A percentile compares a stretch with the other conserved stretches of the same genome.
phyloP scores from a whole-genome alignment of 2,329 filamentous ascomycete species.

The Phoma herbarum region DNA sequence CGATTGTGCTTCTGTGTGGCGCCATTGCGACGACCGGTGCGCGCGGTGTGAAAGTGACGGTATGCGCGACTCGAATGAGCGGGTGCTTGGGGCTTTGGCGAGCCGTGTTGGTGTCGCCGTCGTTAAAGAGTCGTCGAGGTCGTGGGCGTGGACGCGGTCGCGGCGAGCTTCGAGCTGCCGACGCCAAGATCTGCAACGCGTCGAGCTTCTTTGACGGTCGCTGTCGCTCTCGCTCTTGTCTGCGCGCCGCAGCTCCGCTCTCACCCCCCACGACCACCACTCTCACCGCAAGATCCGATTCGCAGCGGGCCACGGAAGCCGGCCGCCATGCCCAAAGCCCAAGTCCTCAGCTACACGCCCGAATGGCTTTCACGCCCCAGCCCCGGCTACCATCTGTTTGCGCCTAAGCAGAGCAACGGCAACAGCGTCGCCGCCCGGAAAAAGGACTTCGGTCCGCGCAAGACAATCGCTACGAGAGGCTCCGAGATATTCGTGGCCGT shows the following conservation, averaged over 20 bases:
- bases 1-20: conserved; percentile 76
- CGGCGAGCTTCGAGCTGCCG: conserved; percentile 12
- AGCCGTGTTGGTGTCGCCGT: conserved; percentile 1
- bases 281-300: not conserved
- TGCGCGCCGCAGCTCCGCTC: conserved; percentile 13
- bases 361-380: conserved; percentile 83
- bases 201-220: conserved; percentile 20
- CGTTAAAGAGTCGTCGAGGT: not conserved
- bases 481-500: conserved; percentile 89
- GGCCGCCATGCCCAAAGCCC: conserved; percentile 80
- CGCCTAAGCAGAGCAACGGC: conserved; percentile 55
- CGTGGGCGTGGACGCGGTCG: conserved; percentile 7
- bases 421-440: conserved; percentile 40
- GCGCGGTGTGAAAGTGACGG: not conserved
- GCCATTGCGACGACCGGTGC: conserved; percentile 32
- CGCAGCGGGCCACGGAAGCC: conserved; percentile 5
- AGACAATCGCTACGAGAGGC: conserved; percentile 79
- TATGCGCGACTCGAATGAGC: conserved; percentile 11
- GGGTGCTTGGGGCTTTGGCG: not conserved
- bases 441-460: conserved; percentile 53
- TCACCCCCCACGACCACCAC: conserved; percentile 8
- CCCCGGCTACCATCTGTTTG: conserved; percentile 81
- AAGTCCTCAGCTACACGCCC: conserved; percentile 84
- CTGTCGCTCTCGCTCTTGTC: conserved; percentile 13
- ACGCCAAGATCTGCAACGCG: conserved; percentile 22